Evolutionary conservation across 495 filamentous ascomycete species (phyloP), one percentile per base, ranked within the genome.

Genomic region (Bombardia bombarda): DNA sequence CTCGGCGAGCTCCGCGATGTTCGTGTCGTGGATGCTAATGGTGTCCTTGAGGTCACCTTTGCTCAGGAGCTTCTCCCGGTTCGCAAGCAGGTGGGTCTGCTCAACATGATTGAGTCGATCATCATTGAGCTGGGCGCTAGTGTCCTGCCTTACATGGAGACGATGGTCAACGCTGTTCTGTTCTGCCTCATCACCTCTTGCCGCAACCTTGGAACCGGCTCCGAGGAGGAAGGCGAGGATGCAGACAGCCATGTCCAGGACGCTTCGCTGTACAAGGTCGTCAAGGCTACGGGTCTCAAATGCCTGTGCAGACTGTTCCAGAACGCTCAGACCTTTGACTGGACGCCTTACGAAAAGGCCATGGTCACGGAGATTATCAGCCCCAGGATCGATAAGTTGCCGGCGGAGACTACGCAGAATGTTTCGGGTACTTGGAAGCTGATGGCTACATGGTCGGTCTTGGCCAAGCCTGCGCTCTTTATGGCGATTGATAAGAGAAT

Each of bases 91-190:
- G 68, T 88, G 40, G 92, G 92, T 60, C 68, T 95, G 49, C 58
- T 95, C 32, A 89, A 89, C 55, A 90, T 97, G 86, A 70, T 92
- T 32, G 82, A 89, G 40, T 80, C 87, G n/a, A 75, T 97, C 56
- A 78, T 95, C 47, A 80, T 82, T 19, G 85, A 88, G 23, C 73
- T 96, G 19, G 86, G 87, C 32, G 78, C 68, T 13, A 79, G 75
- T 17, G 74, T 93, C 42, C 44, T 61, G 4, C 68, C 77, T 1
- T 87, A 81, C 46, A 68, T 80, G 21, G 60, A 70, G 26, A 66
- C 71, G 9, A 61, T 96, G 6, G 67, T 87, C 53, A 77, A 89
- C 52, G 76, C 87, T 2, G 67, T 93, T 6, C 59, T 96, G 2
- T 88, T 86, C 53, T 94, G 86, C 52, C 66, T 90, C 18, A 68